Evolutionary conservation across 2,329 filamentous ascomycete species (phyloP), one percentile per base, ranked within the genome.

Genomic region (Immersiporthe knoxdaviesiana): DNA sequence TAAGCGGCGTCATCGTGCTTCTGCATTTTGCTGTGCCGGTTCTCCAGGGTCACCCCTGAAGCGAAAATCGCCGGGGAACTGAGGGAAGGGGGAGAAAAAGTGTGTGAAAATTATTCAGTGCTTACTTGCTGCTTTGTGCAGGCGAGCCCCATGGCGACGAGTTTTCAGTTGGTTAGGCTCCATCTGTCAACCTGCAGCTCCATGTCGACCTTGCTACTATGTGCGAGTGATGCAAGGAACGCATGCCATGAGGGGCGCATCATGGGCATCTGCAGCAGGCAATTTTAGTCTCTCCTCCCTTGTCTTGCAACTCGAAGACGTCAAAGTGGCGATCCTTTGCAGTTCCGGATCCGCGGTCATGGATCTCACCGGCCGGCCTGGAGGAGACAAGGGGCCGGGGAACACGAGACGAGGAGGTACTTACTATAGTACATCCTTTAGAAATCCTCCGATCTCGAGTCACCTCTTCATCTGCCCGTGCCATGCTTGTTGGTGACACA

Each of bases 291-390:
- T 35, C 32, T 59, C 27, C 30, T 59, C 56, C 30, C 32, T 59
- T 56, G 52, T 56, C 24, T 56, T 10, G 52, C 52, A 59, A 37
- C 56, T n/a, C 56, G 56, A 27, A 30, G 52, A 56, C 24, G 24
- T 56, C 52, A 56, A 37, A 32, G 7, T 59, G 56, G 21, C 56
- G 56, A 37, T 59, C 56, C 56, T n/a, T 59, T n/a, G 44, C 56
- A n/a, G 30, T 59, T 37, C 56, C 56, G 32, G 30, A 59, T 59
- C 56, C 56, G 56, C 56, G 56, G 56, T 37, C 32, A 32, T 59
- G 56, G 56, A 37, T 37, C 21, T 37, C 56, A 37, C 30, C 32
- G 18, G 56, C 37, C 18, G 24, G 32, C 56, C 32, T 37, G 56
- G 30, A 32, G 5, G 52, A 16, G 18, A 12, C 30, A 18, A 27